Percentiles rank a stretch among this genome's conserved stretches.
These are phyloP conservation scores for Graphiopsis chlorocephala DNA, from an alignment of 2,329 filamentous ascomycete genomes.

Conservation along the genomic window DNA sequence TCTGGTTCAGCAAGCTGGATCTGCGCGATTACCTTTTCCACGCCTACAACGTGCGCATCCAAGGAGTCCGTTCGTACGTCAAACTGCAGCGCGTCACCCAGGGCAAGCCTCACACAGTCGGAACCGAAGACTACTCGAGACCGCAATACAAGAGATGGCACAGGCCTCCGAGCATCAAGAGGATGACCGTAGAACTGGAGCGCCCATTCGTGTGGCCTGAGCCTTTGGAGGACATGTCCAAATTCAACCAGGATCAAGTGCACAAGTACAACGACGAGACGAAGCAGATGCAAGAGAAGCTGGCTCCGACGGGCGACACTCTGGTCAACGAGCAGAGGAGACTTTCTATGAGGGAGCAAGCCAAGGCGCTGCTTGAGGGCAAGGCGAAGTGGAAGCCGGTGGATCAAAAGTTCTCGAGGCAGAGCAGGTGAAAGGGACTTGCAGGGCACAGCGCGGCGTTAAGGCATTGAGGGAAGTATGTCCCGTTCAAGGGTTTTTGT, in stretches of 20 bases:
- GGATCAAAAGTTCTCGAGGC: slow-evolving; percentile 9
- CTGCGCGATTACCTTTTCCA: slow-evolving; percentile 91
- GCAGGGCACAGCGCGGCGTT: slow-evolving; percentile 15
- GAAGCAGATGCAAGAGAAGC: slow-evolving; percentile 37
- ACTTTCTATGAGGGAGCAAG: slow-evolving; percentile 56
- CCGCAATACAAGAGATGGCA: slow-evolving; percentile 53
- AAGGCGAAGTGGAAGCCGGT: slow-evolving; percentile 57
- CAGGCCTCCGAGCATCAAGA: slow-evolving; percentile 73
- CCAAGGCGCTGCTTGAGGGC: slow-evolving; percentile 60
- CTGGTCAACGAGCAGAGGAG: slow-evolving; percentile 42
- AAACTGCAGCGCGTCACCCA: slow-evolving; percentile 65
- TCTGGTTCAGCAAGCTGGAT: slow-evolving; percentile 94
- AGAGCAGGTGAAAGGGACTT: not conserved
- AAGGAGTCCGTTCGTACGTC: slow-evolving; percentile 75
- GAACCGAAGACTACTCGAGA: slow-evolving; percentile 10
- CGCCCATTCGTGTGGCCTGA: slow-evolving; percentile 87
- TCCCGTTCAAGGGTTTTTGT: slow-evolving; percentile 9
- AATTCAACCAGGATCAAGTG: slow-evolving; percentile 34
- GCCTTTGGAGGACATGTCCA: slow-evolving; percentile 55
- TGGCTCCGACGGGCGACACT: slow-evolving; percentile 34
- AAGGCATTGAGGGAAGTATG: slow-evolving; percentile 11
- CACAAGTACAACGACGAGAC: slow-evolving; percentile 36
- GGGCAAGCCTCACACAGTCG: slow-evolving; percentile 34
- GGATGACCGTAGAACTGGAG: slow-evolving; percentile 89
- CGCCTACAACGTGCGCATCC: slow-evolving; percentile 72